A percentile compares a stretch with the other conserved stretches of the same genome.
phyloP scores from a whole-genome alignment of 495 filamentous ascomycete genomes.

The Talaromyces liani region DNA sequence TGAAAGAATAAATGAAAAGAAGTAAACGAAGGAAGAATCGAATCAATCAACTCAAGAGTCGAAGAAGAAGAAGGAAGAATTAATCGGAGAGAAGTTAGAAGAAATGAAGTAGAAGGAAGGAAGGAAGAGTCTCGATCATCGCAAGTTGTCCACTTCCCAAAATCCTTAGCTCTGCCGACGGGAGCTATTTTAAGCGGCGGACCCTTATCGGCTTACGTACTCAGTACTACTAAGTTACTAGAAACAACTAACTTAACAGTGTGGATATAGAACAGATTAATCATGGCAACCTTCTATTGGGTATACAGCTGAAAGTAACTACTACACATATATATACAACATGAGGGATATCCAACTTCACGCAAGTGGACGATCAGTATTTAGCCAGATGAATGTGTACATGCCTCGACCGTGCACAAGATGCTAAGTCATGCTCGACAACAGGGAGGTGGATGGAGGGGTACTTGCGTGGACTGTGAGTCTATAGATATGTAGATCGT shows the following conservation, averaged over 20 bases:
- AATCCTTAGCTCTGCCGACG: not conserved
- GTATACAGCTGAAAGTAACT: not conserved
- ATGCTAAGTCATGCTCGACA: not conserved
- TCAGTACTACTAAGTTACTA: too few species aligned
- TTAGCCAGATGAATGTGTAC: not conserved
- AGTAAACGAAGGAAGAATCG: not conserved
- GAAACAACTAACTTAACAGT: too few species aligned
- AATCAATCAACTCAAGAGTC: not conserved
- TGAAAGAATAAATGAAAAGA: not conserved
- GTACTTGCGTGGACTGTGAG: not conserved
- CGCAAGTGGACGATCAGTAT: not conserved
- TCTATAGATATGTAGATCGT: conserved; percentile 5
- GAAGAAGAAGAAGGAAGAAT: not conserved
- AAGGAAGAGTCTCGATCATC: conserved; percentile 9
- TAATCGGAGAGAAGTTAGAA: not conserved
- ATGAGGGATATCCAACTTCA: not conserved
- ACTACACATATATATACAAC: not conserved
- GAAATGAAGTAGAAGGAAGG: not conserved
- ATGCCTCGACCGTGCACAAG: not conserved
- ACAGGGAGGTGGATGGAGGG: not conserved
- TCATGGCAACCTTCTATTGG: not conserved
- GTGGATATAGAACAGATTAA: not conserved
- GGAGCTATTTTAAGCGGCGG: conserved; percentile 8
- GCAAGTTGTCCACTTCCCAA: conserved; percentile 6
- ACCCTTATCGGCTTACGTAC: not conserved